Evolutionary conservation across 768 basidiomycete species (phyloP).

Genomic region (Podaxis carcinomalis): DNA sequence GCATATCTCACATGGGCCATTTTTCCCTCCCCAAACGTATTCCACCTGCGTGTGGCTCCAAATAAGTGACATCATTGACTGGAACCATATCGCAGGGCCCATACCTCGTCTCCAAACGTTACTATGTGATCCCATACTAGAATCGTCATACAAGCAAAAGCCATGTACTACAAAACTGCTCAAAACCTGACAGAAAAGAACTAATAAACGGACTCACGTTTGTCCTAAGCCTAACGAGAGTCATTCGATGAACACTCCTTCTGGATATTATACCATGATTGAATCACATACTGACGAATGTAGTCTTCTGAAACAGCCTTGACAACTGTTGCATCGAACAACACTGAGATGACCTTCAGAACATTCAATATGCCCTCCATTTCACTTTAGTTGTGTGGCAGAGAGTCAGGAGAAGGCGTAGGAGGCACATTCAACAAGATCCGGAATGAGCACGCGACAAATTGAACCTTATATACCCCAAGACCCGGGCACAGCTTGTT

Average conservation of each 20-base stretch:
- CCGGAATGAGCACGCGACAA: background rate
- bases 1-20: slow-evolving; percentile 36
- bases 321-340: background rate
- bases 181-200: background rate
- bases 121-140: slow-evolving; percentile 55
- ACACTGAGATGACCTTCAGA: background rate
- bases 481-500: background rate
- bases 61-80: background rate
- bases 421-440: background rate
- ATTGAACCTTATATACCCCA: background rate
- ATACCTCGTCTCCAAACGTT: slow-evolving; percentile 41
- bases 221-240: background rate
- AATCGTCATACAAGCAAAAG: slow-evolving; percentile 44
- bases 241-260: background rate
- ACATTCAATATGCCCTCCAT: background rate
- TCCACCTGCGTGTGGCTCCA: slow-evolving; percentile 26
- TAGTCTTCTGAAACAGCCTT: background rate
- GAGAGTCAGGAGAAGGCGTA: background rate
- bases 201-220: background rate
- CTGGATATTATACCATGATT: background rate
- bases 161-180: slow-evolving; percentile 38
- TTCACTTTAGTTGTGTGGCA: background rate
- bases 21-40: slow-evolving; percentile 47
- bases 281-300: background rate
- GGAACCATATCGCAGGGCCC: background rate